phyloP scores from a whole-genome alignment of 2,329 filamentous ascomycete genomes.

The Curvularia spicifera region DNA sequence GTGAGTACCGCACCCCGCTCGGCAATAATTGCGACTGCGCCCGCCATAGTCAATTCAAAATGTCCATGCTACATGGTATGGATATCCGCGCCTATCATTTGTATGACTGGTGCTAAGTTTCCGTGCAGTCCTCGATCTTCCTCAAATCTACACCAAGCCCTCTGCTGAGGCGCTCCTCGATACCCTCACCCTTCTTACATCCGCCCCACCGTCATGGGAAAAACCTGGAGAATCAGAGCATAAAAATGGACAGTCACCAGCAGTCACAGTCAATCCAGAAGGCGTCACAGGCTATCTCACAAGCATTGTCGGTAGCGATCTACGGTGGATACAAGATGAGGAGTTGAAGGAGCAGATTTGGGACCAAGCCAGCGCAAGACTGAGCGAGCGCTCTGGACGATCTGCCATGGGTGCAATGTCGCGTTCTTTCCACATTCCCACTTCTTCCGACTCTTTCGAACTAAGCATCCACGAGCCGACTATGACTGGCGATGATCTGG shows the following conservation, averaged over 20 bases:
- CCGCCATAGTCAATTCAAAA: slow-evolving; percentile 18
- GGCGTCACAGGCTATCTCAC: slow-evolving; percentile 70
- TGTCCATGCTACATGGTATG: slow-evolving; percentile 41
- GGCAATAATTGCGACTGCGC: slow-evolving; percentile 14
- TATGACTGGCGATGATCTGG: slow-evolving; percentile 84
- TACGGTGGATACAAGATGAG: slow-evolving; percentile 73
- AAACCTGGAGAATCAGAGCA: slow-evolving; percentile 43
- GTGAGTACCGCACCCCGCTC: slow-evolving; percentile 17
- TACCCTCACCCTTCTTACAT: slow-evolving; percentile 69
- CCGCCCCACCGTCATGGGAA: slow-evolving; percentile 73
- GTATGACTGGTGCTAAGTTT: slow-evolving; percentile 15
- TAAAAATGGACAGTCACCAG: slow-evolving; percentile 36
- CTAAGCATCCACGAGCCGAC: slow-evolving; percentile 84
- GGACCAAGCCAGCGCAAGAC: slow-evolving; percentile 77
- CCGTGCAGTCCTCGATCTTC: slow-evolving; percentile 71
- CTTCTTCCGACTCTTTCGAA: slow-evolving; percentile 52
- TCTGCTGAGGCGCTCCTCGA: slow-evolving; percentile 67
- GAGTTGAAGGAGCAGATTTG: slow-evolving; percentile 72
- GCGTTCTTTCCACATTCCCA: slow-evolving; percentile 65
- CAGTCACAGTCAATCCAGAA: slow-evolving; percentile 53
- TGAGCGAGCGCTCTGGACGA: slow-evolving; percentile 86
- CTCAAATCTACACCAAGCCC: slow-evolving; percentile 82
- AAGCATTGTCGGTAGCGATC: slow-evolving; percentile 69
- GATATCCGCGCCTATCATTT: background rate
- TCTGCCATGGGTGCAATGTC: slow-evolving; percentile 69